Conservation (phyloP, 1,284 basidiomycete genomes). For the Trichosporon asahii region DNA sequence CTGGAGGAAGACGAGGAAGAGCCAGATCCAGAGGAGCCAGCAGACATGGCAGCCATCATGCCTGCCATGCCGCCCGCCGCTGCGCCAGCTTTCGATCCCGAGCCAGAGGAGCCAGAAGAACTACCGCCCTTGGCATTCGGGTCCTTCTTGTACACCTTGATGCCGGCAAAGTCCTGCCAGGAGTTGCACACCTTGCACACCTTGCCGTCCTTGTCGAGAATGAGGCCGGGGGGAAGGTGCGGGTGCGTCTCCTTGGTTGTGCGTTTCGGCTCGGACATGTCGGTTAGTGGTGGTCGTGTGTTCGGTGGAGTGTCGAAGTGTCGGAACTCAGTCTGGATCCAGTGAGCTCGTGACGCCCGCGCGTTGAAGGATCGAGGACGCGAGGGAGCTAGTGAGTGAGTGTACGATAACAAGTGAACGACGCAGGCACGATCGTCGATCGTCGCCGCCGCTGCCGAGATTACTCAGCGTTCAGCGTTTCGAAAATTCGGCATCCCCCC, state of each 20-base stretch:
- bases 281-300: background rate
- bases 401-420: background rate
- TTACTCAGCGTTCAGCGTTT: constrained; percentile 3
- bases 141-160: constrained; percentile 46
- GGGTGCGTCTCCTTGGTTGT: constrained; percentile 51
- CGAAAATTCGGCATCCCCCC: background rate
- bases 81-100: constrained; percentile 23
- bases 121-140: background rate
- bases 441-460: background rate
- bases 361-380: too few species aligned
- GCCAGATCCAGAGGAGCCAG: constrained; percentile 46
- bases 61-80: constrained; percentile 28
- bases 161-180: constrained; percentile 68
- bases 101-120: background rate
- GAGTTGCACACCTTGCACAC: constrained; percentile 87
- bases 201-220: constrained; percentile 86
- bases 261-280: constrained; percentile 18
- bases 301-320: background rate
- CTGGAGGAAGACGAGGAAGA: background rate
- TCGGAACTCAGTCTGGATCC: background rate
- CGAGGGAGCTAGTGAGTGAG: background rate
- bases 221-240: constrained; percentile 67
- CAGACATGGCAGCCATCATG: constrained; percentile 30
- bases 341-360: too few species aligned
- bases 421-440: background rate